Percentiles rank a stretch among this genome's conserved stretches.
phyloP scores from a whole-genome alignment of 1,284 basidiomycete species.

The Ganoderma multipileum region DNA sequence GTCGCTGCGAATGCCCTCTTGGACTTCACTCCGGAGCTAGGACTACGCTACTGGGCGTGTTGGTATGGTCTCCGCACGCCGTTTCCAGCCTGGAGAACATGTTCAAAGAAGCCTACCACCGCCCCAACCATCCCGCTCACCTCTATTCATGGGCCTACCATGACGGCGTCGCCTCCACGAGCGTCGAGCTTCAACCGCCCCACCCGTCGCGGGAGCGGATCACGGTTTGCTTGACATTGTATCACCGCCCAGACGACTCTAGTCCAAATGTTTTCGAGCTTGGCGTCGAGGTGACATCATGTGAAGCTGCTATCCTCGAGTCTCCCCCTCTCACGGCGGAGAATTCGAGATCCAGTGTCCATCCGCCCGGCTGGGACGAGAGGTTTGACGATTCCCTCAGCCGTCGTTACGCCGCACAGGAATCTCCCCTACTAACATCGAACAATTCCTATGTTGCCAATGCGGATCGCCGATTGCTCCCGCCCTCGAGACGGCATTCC shows the following conservation, averaged over 20 bases:
- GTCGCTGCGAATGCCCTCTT: slow-evolving; percentile 16
- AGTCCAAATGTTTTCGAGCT: not conserved
- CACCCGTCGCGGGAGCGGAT: not conserved
- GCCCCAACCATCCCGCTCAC: slow-evolving; percentile 14
- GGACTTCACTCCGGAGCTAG: slow-evolving; percentile 1
- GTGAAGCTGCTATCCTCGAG: too few species aligned
- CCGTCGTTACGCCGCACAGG: too few species aligned
- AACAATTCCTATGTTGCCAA: too few species aligned
- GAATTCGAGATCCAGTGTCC: too few species aligned
- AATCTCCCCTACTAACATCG: too few species aligned
- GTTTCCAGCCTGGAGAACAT: not conserved
- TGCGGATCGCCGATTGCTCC: too few species aligned
- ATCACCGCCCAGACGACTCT: not conserved
- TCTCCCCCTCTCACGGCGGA: too few species aligned
- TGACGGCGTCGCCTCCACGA: slow-evolving; percentile 13
- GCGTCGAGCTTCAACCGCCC: not conserved
- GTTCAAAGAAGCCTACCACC: not conserved
- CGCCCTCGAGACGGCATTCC: too few species aligned
- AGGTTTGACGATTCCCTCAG: too few species aligned
- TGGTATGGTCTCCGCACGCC: not conserved
- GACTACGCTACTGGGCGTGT: slow-evolving; percentile 9
- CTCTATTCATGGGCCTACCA: slow-evolving; percentile 20
- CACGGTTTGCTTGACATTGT: not conserved
- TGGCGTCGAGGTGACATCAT: not conserved
- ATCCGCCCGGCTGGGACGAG: too few species aligned